phyloP scores from a whole-genome alignment of 768 basidiomycete genomes.

The Naematelia aurantialba region DNA sequence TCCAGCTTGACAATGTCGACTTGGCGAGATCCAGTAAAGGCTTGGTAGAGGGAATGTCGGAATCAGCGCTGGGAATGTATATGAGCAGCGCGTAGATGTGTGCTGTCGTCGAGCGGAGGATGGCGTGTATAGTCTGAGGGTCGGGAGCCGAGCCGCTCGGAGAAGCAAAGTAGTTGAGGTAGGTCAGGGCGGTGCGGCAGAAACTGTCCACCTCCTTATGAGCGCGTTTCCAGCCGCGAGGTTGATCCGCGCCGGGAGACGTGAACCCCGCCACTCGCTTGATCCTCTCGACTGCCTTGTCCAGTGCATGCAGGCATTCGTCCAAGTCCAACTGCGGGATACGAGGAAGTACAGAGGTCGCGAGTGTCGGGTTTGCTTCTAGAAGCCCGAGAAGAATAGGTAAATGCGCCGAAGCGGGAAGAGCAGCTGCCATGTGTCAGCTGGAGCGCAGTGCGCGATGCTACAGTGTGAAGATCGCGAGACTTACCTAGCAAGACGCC shows the following conservation, averaged over 20 bases:
- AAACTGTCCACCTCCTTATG: constrained; percentile 15
- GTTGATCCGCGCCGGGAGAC: background rate
- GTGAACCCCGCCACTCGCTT: constrained; percentile 10
- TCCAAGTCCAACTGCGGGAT: constrained; percentile 33
- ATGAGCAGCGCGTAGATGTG: constrained; percentile 17
- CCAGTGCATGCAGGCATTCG: constrained; percentile 24
- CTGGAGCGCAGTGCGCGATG: too few species aligned
- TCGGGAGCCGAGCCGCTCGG: background rate
- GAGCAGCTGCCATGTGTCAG: constrained; percentile 18
- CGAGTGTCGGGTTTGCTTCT: constrained; percentile 23
- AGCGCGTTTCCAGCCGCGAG: constrained; percentile 17
- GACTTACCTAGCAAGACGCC: constrained; percentile 41
- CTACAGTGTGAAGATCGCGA: too few species aligned
- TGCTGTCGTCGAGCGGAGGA: constrained; percentile 24
- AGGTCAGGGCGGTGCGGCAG: constrained; percentile 32
- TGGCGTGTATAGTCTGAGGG: constrained; percentile 18
- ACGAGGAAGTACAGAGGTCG: constrained; percentile 16
- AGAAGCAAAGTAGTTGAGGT: constrained; percentile 29
- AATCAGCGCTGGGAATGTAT: constrained; percentile 15
- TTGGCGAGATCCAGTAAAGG: constrained; percentile 30
- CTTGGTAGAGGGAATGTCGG: constrained; percentile 3
- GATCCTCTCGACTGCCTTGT: constrained; percentile 15
- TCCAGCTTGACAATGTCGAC: constrained; percentile 23
- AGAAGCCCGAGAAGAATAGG: constrained; percentile 34
- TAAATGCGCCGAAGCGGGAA: constrained; percentile 35